phyloP scores from a whole-genome alignment of 169 alveolate genomes.

The Toxoplasma gondii region DNA sequence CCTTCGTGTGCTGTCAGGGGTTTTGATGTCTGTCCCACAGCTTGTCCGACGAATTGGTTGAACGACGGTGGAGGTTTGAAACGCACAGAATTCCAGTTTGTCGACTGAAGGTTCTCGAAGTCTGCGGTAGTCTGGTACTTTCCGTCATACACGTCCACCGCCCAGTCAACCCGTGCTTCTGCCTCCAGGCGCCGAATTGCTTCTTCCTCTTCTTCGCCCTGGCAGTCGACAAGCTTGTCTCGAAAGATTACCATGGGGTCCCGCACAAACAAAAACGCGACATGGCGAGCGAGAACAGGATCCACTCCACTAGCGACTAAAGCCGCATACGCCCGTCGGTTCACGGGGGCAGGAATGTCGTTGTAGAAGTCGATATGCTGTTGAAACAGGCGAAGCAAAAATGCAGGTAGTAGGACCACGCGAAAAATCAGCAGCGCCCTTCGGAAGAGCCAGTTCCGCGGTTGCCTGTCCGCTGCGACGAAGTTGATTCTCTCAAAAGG shows the following conservation, averaged over 20 bases:
- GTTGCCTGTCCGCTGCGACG: too few relatives aligned
- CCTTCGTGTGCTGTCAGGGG: not conserved
- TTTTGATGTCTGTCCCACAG: not conserved
- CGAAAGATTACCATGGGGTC: constrained; percentile 94
- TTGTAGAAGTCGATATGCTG: constrained; percentile 78
- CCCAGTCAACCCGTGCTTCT: constrained; percentile 58
- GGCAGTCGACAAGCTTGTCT: constrained; percentile 19
- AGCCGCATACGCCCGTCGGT: constrained; percentile 79
- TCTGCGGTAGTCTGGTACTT: constrained; percentile 79
- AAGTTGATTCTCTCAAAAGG: too few relatives aligned
- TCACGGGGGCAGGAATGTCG: constrained; percentile 87
- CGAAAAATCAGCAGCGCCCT: too few relatives aligned
- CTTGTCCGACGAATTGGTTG: not conserved
- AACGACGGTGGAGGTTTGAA: constrained; percentile 95
- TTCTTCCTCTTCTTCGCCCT: not conserved
- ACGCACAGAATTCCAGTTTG: constrained; percentile 97
- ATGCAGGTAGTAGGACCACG: not conserved
- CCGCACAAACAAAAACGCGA: constrained; percentile 88
- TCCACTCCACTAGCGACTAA: constrained; percentile 83
- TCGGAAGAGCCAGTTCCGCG: too few relatives aligned
- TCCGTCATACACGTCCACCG: constrained; percentile 24
- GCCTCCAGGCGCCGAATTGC: not conserved
- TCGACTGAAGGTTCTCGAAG: constrained; percentile 93
- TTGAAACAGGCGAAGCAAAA: not conserved
- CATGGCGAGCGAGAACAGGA: constrained; percentile 89